phyloP scores from a whole-genome alignment of 345 rosid species.

The Erucastrum elatum region DNA sequence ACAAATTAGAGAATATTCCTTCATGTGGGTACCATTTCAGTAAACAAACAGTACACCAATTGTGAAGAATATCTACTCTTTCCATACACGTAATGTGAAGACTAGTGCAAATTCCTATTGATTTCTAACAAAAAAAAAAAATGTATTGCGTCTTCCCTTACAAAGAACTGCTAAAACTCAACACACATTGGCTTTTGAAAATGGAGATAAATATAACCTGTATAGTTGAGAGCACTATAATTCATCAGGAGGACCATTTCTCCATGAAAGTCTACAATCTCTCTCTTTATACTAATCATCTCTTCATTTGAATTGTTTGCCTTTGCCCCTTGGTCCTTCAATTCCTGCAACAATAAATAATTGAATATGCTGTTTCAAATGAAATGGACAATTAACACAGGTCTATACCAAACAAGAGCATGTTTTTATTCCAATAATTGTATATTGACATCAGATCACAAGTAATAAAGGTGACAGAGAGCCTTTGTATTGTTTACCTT shows the following conservation, averaged over 20 bases:
- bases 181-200: neutral
- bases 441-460: neutral
- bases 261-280: slow-evolving; percentile 90
- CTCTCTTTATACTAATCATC: slow-evolving; percentile 63
- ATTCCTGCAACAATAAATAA: slow-evolving; percentile 48
- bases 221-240: slow-evolving; percentile 93
- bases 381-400: too few species aligned
- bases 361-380: neutral
- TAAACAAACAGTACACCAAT: slow-evolving; percentile 3
- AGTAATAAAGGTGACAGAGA: neutral
- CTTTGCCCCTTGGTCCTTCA: slow-evolving; percentile 69
- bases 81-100: neutral
- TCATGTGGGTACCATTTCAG: slow-evolving; percentile 11
- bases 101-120: neutral
- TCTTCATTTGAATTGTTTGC: slow-evolving; percentile 60
- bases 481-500: slow-evolving; percentile 52
- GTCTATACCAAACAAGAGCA: neutral
- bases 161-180: neutral
- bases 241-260: slow-evolving; percentile 96
- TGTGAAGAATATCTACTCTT: slow-evolving; percentile 25
- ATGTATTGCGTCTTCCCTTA: neutral
- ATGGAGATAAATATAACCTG: slow-evolving; percentile 26
- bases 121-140: too few species aligned
- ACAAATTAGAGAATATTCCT: slow-evolving; percentile 33
- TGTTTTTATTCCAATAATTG: neutral